These are phyloP conservation scores for Nakazawaea molendinolei DNA, from an alignment of 805 yeast genomes.

Conservation along the genomic window DNA sequence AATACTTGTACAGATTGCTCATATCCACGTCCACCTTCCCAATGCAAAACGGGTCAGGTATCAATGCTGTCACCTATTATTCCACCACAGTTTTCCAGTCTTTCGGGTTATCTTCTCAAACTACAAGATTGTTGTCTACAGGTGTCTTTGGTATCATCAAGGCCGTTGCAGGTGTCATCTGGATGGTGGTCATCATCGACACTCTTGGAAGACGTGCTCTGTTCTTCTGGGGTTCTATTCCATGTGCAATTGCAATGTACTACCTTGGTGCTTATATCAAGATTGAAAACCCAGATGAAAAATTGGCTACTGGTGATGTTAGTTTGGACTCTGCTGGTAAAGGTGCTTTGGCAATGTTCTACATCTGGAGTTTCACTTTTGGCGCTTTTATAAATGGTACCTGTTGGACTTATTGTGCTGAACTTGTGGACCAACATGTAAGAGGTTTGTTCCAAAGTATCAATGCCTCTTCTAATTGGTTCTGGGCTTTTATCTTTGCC, in stretches of 20 bases:
- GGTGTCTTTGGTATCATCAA: conserved; percentile 48
- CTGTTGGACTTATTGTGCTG: conserved; percentile 41
- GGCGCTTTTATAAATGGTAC: conserved; percentile 41
- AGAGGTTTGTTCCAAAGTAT: conserved; percentile 36
- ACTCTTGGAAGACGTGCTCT: conserved; percentile 38
- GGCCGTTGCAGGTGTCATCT: conserved; percentile 34
- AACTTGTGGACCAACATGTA: conserved; percentile 36
- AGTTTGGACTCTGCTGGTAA: conserved; percentile 23
- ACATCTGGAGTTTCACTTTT: conserved; percentile 39
- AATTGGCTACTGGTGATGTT: conserved; percentile 20
- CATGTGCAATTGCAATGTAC: conserved; percentile 39
- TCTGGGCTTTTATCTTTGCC: conserved; percentile 44
- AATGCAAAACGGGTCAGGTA: conserved; percentile 41
- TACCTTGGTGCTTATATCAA: conserved; percentile 43
- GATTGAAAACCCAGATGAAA: conserved; percentile 28
- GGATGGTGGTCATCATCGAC: conserved; percentile 41
- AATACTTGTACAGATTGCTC: conserved; percentile 28
- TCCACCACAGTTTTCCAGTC: conserved; percentile 45
- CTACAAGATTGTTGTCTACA: conserved; percentile 41
- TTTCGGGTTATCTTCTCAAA: conserved; percentile 39
- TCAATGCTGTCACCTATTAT: conserved; percentile 45
- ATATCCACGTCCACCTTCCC: conserved; percentile 32
- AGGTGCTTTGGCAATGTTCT: conserved; percentile 38
- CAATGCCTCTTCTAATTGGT: conserved; percentile 41
- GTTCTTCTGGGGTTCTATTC: conserved; percentile 29